Evolutionary conservation across 179 eudicot genomes (phyloP), one percentile per base, ranked within the genome.

Genomic region (Sideroxylon spinosum): DNA sequence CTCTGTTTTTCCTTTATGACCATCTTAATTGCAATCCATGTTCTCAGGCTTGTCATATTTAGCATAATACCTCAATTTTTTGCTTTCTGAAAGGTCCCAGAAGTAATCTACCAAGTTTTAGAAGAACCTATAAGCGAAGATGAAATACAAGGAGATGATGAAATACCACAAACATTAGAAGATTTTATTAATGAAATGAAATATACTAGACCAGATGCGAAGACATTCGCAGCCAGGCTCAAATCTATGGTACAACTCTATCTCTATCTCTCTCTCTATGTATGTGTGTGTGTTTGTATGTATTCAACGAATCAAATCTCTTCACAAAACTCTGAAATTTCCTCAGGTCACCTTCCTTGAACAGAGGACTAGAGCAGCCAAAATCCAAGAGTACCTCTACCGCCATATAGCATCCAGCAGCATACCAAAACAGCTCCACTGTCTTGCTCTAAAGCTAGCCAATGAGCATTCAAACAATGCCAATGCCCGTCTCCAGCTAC

Each of bases 361-460:
- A 82, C 89, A 93, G 82, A 93, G 90, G 73, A 88, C 97, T 23
- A 82, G 98, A 87, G 89, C 84, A 46, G 98, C 97, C 46, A 93
- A 93, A 86, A 91, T 93, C 48, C 98, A 91, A 57, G 98, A 95
- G 80, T 91, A 86, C 81, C 84, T 93, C 19, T 95, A 95, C 77
- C 88, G 98, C 55, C 98, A 91, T 29, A 95, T 95, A 76, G 98
- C 98, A 52, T 95, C 98, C 10, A 95, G 92, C 82, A 88, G 98
- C 90, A 93, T 95, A 26, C 98, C 98, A 0, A 95, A 93, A 79
- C 97, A 90, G 73, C 93, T 93, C 25, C 93, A 95, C 71, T 95
- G 98, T 81, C 91, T 93, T 10, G 81, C 93, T 52, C 83, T 95
- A 22, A 83, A 80, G 71, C 89, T 95, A 80, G 97, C 98, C 48